Conservation (phyloP, 768 basidiomycete genomes). For the Piloderma croceum region DNA sequence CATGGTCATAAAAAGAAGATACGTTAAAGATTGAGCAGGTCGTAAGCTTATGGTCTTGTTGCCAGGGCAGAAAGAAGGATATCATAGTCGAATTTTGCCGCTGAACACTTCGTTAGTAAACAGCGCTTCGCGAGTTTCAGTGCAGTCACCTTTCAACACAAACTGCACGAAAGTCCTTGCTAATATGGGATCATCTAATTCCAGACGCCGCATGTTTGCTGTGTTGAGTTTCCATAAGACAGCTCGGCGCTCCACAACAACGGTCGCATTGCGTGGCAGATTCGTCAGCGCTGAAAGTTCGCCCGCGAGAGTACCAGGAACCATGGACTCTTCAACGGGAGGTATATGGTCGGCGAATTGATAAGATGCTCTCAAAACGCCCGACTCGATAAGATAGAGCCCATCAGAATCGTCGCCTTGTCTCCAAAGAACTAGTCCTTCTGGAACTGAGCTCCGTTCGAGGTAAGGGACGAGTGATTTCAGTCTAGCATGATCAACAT, state of each 20-base stretch:
- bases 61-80: slow-evolving; percentile 48
- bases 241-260: slow-evolving; percentile 71
- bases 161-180: slow-evolving; percentile 62
- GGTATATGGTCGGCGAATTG: slow-evolving; percentile 64
- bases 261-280: slow-evolving; percentile 77
- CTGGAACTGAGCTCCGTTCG: slow-evolving; percentile 49
- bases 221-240: slow-evolving; percentile 77
- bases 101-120: slow-evolving; percentile 25
- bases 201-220: slow-evolving; percentile 53
- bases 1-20: no score
- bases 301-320: slow-evolving; percentile 87
- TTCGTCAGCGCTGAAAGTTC: slow-evolving; percentile 83
- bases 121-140: not conserved
- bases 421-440: slow-evolving; percentile 65
- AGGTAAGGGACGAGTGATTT: slow-evolving; percentile 67
- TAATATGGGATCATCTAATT: slow-evolving; percentile 60
- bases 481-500: slow-evolving; percentile 52
- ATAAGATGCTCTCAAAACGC: slow-evolving; percentile 81
- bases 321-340: slow-evolving; percentile 84
- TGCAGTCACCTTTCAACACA: slow-evolving; percentile 63
- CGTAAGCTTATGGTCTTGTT: slow-evolving; percentile 22
- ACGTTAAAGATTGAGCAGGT: slow-evolving; percentile 7
- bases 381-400: slow-evolving; percentile 84
- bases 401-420: slow-evolving; percentile 76
- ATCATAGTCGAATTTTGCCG: slow-evolving; percentile 62